Base-by-base conservation (phyloP, 176 grass and related monocot genomes). In the Ananas comosus region DNA sequence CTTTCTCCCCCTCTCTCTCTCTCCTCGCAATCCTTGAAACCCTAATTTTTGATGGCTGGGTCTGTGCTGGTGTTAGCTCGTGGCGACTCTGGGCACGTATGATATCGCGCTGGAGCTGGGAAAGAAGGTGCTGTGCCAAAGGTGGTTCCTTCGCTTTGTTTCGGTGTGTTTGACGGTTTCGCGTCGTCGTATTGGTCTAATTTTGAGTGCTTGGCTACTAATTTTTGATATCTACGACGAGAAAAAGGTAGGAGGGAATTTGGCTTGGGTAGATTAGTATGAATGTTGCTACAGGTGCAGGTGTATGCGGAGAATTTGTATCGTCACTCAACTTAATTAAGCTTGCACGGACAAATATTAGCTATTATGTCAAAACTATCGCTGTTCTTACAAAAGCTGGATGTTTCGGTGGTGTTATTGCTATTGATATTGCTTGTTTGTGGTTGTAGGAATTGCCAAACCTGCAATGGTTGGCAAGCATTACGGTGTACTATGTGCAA, bases 401-500 rank as follows among this genome's bases (percentile, higher is more conserved):
- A 59, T 59, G 16, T 59, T 6, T 59, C 16, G 54, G n/a, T 17
- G n/a, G 54, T 59, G 54, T 18, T 18, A 22, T 61, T 61, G 56
- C n/a, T 19, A 18, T 61, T 19, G 16, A 61, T 22, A 7, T 22
- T 61, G 17, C 17, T 61, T 18, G 17, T 61, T 61, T 61, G 48
- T 17, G 9, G 10, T 74, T 69, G 50, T 63, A 81, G 79, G 53
- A 69, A 74, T 63, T 81, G 79, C 33, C 10, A 48, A 13, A 69
- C 71, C 11, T 81, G 79, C 66, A 74, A 74, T 51, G 72, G 79
- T 25, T 81, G 79, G 79, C 79, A 81, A 59, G 79, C 79, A 22
- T 47, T 81, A 29, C 51, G 70, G 7, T 81, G 79, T 51, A 81
- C 71, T 61, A 74, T 74, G 79, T 81, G 79, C 79, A 81, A 81